Conservation (phyloP, 1,139 yeast species). For the Candida dubliniensis region DNA sequence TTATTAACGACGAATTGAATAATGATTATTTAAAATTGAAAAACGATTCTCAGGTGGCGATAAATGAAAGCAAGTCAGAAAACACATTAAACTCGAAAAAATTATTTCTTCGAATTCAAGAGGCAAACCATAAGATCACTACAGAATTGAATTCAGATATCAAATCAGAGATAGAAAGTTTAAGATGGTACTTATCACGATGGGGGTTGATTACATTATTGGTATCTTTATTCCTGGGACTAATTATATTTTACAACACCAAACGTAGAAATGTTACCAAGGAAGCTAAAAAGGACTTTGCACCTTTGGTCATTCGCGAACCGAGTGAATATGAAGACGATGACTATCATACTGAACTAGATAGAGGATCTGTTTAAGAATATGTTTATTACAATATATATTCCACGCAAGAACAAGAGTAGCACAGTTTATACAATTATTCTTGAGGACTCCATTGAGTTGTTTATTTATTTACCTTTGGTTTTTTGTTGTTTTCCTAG, state of each 20-base stretch:
- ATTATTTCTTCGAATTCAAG: slow-evolving; percentile 73
- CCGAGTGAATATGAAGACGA: slow-evolving; percentile 52
- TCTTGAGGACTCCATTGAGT: too few relatives aligned
- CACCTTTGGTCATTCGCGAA: slow-evolving; percentile 47
- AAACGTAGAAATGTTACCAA: slow-evolving; percentile 27
- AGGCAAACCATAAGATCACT: slow-evolving; percentile 80
- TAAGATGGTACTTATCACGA: slow-evolving; percentile 92
- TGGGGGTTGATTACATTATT: slow-evolving; percentile 73
- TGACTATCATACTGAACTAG: slow-evolving; percentile 48
- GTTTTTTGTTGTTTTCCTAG: too few relatives aligned
- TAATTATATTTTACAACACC: slow-evolving; percentile 43
- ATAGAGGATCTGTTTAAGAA: slow-evolving; percentile 16
- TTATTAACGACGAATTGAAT: slow-evolving; percentile 74
- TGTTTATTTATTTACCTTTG: too few relatives aligned
- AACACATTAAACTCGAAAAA: slow-evolving; percentile 75
- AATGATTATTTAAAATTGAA: slow-evolving; percentile 64
- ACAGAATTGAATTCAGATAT: slow-evolving; percentile 81
- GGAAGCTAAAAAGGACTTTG: slow-evolving; percentile 35
- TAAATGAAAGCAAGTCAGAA: slow-evolving; percentile 84
- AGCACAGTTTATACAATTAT: too few relatives aligned
- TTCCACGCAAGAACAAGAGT: too few relatives aligned
- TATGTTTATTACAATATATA: too few relatives aligned
- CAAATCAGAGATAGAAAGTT: slow-evolving; percentile 81
- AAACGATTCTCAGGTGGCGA: slow-evolving; percentile 79
- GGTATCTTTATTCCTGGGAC: slow-evolving; percentile 41